Percentiles rank a stretch among this genome's conserved stretches.
phyloP scores from a whole-genome alignment of 2,329 filamentous ascomycete genomes.

The Verticillium dahliae region DNA sequence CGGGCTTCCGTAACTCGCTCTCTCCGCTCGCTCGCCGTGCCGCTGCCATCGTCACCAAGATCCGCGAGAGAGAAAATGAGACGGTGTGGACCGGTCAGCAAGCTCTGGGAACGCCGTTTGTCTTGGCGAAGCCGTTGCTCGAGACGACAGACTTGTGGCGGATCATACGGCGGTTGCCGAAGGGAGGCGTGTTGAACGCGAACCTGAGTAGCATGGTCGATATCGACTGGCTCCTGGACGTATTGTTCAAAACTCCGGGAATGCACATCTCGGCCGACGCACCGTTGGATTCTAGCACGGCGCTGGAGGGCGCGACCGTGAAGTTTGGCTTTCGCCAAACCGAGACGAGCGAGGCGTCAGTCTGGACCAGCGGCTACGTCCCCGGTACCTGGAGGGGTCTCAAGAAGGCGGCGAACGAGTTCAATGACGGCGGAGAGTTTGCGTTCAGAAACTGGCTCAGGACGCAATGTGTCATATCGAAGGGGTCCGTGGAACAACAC shows the following conservation, averaged over 20 bases:
- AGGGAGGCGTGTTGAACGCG: slow-evolving; percentile 71
- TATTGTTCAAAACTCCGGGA: slow-evolving; percentile 59
- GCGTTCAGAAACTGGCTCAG: slow-evolving; percentile 69
- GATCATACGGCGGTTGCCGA: slow-evolving; percentile 73
- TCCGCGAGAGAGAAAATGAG: slow-evolving; percentile 65
- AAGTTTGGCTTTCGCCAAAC: slow-evolving; percentile 47
- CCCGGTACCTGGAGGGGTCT: slow-evolving; percentile 47
- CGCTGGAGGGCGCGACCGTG: slow-evolving; percentile 45
- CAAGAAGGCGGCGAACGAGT: slow-evolving; percentile 55
- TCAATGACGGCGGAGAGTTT: slow-evolving; percentile 57
- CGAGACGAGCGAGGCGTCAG: slow-evolving; percentile 22
- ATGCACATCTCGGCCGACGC: slow-evolving; percentile 55
- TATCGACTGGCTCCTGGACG: slow-evolving; percentile 63
- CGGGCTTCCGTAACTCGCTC: slow-evolving; percentile 58
- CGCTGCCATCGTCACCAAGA: slow-evolving; percentile 64
- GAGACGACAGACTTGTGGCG: slow-evolving; percentile 72
- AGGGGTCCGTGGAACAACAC: slow-evolving; percentile 59
- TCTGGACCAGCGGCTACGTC: slow-evolving; percentile 60
- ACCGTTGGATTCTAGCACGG: slow-evolving; percentile 43
- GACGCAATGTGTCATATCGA: slow-evolving; percentile 58
- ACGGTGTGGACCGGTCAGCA: slow-evolving; percentile 65
- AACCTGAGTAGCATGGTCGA: slow-evolving; percentile 81
- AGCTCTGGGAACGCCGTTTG: slow-evolving; percentile 78
- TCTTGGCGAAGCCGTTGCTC: slow-evolving; percentile 67
- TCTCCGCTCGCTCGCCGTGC: slow-evolving; percentile 68